Percentiles rank a stretch among this genome's conserved stretches.
phyloP scores from a whole-genome alignment of 768 basidiomycete genomes.

The Lactarius sanguifluus region DNA sequence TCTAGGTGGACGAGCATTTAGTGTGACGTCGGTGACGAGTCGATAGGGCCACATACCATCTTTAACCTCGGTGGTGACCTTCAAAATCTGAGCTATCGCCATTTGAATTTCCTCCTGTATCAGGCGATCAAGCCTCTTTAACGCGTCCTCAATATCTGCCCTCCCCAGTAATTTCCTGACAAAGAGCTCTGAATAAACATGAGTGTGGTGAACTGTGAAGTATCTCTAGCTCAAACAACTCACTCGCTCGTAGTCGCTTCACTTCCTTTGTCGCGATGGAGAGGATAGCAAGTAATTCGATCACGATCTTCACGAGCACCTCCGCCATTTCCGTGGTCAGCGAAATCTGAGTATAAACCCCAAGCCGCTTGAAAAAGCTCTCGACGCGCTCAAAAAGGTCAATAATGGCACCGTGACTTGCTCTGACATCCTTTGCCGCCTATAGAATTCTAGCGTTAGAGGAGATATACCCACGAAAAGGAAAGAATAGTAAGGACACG shows the following conservation, averaged over 20 bases:
- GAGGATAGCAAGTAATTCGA: background rate
- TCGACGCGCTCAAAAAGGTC: background rate
- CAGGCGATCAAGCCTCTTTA: background rate
- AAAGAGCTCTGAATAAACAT: background rate
- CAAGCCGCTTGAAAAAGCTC: background rate
- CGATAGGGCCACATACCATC: no score
- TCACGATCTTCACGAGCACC: background rate
- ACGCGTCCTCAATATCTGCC: background rate
- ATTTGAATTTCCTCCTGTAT: no score
- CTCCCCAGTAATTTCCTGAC: background rate
- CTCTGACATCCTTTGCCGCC: background rate
- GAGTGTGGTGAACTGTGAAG: background rate
- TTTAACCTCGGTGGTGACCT: no score
- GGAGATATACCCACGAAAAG: background rate
- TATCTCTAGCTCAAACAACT: background rate
- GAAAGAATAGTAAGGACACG: no score
- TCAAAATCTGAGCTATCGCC: no score
- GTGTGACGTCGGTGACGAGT: background rate
- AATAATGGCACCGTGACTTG: background rate
- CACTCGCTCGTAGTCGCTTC: background rate
- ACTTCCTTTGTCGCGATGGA: background rate
- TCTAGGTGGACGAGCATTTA: background rate
- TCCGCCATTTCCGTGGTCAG: conserved; percentile 1
- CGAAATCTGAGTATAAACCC: background rate
- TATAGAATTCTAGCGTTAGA: background rate